phyloP scores from a whole-genome alignment of 2,329 filamentous ascomycete genomes.

The Paecilomyces variotii region DNA sequence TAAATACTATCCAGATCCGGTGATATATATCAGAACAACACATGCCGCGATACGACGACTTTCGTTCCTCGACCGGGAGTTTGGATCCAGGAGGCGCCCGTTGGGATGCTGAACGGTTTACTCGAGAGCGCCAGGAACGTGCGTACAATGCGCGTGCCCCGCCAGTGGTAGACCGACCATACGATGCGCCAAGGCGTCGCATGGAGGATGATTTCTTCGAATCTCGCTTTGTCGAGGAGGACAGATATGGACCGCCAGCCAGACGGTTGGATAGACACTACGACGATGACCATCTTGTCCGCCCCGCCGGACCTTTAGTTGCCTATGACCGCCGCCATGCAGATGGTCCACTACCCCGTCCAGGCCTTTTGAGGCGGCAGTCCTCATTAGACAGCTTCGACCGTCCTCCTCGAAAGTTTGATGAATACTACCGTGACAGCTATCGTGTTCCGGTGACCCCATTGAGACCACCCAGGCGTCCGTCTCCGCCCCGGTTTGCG shows the following conservation, averaged over 20 bases:
- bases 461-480: constrained; percentile 15
- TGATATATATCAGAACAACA: constrained; percentile 5
- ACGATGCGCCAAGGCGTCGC: constrained; percentile 8
- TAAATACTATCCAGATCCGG: background rate
- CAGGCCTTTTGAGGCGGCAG: constrained; percentile 66
- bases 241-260: constrained; percentile 37
- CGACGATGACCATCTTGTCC: constrained; percentile 33
- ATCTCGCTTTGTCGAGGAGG: constrained; percentile 32
- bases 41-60: constrained; percentile 33
- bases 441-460: constrained; percentile 43
- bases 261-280: constrained; percentile 30
- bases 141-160: constrained; percentile 25
- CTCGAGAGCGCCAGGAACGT: constrained; percentile 36
- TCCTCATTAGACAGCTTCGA: constrained; percentile 89
- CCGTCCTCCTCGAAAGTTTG: constrained; percentile 53
- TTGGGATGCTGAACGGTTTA: constrained; percentile 35
- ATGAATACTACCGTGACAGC: constrained; percentile 30
- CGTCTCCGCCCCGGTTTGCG: constrained; percentile 50
- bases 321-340: constrained; percentile 51
- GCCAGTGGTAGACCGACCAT: constrained; percentile 1
- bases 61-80: constrained; percentile 25
- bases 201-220: constrained; percentile 34
- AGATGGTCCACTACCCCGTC: constrained; percentile 50
- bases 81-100: constrained; percentile 21
- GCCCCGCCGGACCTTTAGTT: constrained; percentile 44